Conservation (phyloP, 1,284 basidiomycete genomes). For the Erythrobasidium hasegawianum region DNA sequence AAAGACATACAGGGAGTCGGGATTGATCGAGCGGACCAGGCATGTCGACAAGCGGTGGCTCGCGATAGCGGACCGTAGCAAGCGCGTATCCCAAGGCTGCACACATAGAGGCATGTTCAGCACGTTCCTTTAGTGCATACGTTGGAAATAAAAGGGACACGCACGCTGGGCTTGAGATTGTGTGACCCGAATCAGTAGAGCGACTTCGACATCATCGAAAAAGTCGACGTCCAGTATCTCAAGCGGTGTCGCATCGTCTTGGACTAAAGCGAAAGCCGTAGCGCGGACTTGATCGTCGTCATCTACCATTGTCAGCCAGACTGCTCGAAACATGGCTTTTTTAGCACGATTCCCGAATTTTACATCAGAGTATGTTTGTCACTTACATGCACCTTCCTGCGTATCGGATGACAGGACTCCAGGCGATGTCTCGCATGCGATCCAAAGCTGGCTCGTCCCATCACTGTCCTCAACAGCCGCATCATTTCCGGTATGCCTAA, state of each 20-base stretch:
- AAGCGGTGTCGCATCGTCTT: not conserved
- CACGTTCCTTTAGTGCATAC: too few species aligned
- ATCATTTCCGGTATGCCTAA: not conserved
- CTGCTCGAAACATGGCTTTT: too few species aligned
- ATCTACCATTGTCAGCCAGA: conserved; percentile 9
- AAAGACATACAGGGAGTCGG: not conserved
- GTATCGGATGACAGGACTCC: conserved; percentile 3
- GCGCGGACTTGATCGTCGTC: not conserved
- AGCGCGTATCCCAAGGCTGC: conserved; percentile 13
- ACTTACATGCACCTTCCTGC: conserved; percentile 10
- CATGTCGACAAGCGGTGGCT: not conserved
- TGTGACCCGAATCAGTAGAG: conserved; percentile 13
- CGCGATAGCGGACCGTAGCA: conserved; percentile 4
- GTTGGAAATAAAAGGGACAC: not conserved
- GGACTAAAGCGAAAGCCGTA: conserved; percentile 4
- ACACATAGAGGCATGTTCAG: too few species aligned
- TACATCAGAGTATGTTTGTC: not conserved
- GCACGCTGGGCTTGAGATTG: not conserved
- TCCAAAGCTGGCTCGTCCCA: conserved; percentile 2
- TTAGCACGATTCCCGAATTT: too few species aligned
- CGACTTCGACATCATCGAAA: conserved; percentile 35
- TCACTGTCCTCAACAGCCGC: not conserved
- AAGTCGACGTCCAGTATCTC: conserved; percentile 35
- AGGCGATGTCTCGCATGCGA: conserved; percentile 29
- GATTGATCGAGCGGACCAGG: not conserved